phyloP scores from a whole-genome alignment of 495 filamentous ascomycete genomes.

The Cetradonia linearis region DNA sequence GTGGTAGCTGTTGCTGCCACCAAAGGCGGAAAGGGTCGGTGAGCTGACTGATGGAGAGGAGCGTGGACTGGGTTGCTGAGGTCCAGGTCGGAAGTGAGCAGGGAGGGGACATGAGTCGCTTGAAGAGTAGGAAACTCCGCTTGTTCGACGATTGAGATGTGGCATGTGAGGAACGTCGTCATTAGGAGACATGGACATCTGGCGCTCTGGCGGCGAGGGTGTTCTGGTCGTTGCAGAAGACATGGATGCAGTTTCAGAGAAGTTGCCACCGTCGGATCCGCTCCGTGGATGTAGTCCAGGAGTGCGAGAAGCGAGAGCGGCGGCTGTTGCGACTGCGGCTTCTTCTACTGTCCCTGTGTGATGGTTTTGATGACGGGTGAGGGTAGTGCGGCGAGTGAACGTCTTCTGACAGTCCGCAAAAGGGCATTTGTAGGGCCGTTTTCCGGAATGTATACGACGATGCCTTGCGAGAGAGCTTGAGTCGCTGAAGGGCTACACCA shows the following conservation, averaged over 20 bases:
- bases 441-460: constrained; percentile 89
- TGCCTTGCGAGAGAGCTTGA: constrained; percentile 91
- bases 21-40: constrained; percentile 48
- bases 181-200: constrained; percentile 68
- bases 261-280: constrained; percentile 66
- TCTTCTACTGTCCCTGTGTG: constrained; percentile 95
- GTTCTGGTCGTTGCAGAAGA: constrained; percentile 46
- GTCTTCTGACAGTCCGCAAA: constrained; percentile 98
- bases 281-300: constrained; percentile 47
- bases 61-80: constrained; percentile 63
- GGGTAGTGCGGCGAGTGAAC: constrained; percentile 86
- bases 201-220: constrained; percentile 71
- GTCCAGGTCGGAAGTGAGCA: constrained; percentile 70
- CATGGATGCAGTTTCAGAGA: constrained; percentile 72
- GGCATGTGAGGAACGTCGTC: constrained; percentile 64
- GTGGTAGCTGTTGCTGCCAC: constrained; percentile 41
- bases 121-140: constrained; percentile 56
- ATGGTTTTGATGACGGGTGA: constrained; percentile 92
- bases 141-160: constrained; percentile 55
- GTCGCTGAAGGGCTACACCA: constrained; percentile 84
- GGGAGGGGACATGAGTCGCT: constrained; percentile 50
- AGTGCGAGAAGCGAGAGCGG: constrained; percentile 56
- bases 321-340: constrained; percentile 78
- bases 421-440: constrained; percentile 93
- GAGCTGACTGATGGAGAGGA: constrained; percentile 55